Conservation (phyloP, 2,329 filamentous ascomycete species). For the Chaetoscypha palmicola region DNA sequence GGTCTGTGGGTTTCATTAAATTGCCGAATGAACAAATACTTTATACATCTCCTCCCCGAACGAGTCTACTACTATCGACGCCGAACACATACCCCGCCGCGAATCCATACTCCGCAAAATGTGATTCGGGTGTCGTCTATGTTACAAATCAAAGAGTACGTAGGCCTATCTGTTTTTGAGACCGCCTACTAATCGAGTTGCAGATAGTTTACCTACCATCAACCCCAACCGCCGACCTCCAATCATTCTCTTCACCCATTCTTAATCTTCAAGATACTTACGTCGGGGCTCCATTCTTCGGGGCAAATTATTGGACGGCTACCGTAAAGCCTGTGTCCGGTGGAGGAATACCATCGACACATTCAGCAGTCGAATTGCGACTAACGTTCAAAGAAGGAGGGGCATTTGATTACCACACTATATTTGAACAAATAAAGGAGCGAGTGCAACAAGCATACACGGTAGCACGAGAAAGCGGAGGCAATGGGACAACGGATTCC, state of each 20-base stretch:
- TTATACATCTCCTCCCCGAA: constrained; percentile 72
- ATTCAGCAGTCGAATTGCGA: constrained; percentile 70
- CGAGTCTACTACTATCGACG: constrained; percentile 65
- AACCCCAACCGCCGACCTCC: constrained; percentile 56
- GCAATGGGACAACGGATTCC: constrained; percentile 40
- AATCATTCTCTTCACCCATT: constrained; percentile 85
- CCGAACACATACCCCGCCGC: constrained; percentile 53
- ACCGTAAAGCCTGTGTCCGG: constrained; percentile 72
- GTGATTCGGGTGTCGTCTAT: constrained; percentile 67
- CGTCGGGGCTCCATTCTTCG: constrained; percentile 84
- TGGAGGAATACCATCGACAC: constrained; percentile 70
- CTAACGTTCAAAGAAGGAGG: constrained; percentile 91
- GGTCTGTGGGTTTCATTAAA: constrained; percentile 66
- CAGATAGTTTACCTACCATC: constrained; percentile 84
- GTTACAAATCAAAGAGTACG: constrained; percentile 80
- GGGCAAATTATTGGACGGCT: constrained; percentile 83
- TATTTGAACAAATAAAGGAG: constrained; percentile 79
- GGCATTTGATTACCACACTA: constrained; percentile 82
- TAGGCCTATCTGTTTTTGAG: constrained; percentile 14
- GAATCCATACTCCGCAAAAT: constrained; percentile 61
- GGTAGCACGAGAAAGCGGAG: constrained; percentile 61
- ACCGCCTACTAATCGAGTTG: constrained; percentile 18
- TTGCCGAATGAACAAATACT: constrained; percentile 78
- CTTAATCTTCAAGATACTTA: constrained; percentile 82
- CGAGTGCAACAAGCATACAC: constrained; percentile 75